Conservation (phyloP, 1,284 basidiomycete species). For the Moniliella sp. region DNA sequence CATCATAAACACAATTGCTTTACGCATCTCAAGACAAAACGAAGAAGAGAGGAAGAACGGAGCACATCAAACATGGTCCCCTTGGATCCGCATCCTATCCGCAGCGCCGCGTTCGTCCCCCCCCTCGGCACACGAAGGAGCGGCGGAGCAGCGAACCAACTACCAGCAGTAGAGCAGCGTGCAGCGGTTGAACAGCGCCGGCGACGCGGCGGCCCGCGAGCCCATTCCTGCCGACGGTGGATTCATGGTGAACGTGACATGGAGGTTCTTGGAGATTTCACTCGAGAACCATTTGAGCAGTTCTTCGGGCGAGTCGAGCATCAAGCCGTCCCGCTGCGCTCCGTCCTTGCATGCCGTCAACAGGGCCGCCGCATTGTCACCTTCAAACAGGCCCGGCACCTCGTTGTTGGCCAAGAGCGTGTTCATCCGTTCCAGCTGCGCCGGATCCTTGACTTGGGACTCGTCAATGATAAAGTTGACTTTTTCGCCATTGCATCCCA, state of each 20-base stretch:
- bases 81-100: no score
- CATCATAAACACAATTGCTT: no score
- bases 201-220: conserved; percentile 83
- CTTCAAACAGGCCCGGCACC: conserved; percentile 73
- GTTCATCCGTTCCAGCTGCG: conserved; percentile 96
- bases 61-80: no score
- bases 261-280: conserved; percentile 21
- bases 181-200: conserved; percentile 71
- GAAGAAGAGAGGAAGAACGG: no score
- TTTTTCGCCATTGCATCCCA: conserved; percentile 95
- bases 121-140: no score
- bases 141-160: no score
- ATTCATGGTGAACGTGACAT: conserved; percentile 78
- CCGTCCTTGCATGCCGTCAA: conserved; percentile 99
- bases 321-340: conserved; percentile 82
- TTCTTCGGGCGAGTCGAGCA: conserved; percentile 80
- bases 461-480: conserved; percentile 99
- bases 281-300: conserved; percentile 18
- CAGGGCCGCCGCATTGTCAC: conserved; percentile 74
- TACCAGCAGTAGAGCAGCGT: conserved; percentile 41
- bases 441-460: conserved; percentile 90
- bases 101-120: no score
- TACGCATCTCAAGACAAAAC: no score
- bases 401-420: conserved; percentile 75
- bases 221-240: conserved; percentile 86